phyloP scores from a whole-genome alignment of 1,284 basidiomycete genomes.

The Laetiporus sulphureus region DNA sequence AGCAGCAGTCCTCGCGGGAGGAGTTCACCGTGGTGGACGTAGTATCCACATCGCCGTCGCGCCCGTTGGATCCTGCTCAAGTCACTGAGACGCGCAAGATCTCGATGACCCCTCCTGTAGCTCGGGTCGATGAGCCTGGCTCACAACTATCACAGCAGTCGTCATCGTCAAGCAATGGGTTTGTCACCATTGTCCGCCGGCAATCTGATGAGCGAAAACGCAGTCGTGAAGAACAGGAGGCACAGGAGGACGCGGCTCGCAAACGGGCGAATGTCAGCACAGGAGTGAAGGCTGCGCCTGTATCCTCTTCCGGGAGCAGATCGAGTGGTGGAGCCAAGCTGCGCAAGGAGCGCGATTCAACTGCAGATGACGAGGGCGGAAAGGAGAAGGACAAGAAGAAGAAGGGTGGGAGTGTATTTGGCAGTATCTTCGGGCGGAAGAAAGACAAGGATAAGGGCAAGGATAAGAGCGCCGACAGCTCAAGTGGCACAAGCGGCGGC shows the following conservation, averaged over 20 bases:
- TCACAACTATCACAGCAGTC: constrained; percentile 12
- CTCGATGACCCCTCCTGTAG: constrained; percentile 72
- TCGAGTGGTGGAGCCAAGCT: constrained; percentile 40
- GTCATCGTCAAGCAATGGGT: constrained; percentile 13
- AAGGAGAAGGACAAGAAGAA: constrained; percentile 52
- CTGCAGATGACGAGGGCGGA: constrained; percentile 38
- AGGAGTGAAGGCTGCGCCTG: constrained; percentile 10
- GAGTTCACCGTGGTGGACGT: constrained; percentile 23
- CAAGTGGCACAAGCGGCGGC: constrained; percentile 23
- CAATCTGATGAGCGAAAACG: constrained; percentile 56
- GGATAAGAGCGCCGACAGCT: constrained; percentile 19
- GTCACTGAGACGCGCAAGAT: constrained; percentile 66
- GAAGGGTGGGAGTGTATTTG: constrained; percentile 66
- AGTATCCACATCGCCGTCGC: constrained; percentile 22
- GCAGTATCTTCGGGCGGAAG: constrained; percentile 66
- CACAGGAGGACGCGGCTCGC: constrained; percentile 47
- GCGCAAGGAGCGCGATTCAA: constrained; percentile 53
- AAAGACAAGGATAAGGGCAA: constrained; percentile 70
- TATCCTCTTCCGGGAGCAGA: constrained; percentile 8
- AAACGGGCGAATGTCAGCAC: constrained; percentile 41
- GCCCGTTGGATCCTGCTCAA: constrained; percentile 47
- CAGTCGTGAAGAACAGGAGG: constrained; percentile 52
- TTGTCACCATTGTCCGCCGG: constrained; percentile 40
- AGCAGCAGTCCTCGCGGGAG: constrained; percentile 33
- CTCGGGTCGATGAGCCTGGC: constrained; percentile 34